Evolutionary conservation across 148 eudicot species (phyloP).

Genomic region (Rhododendron simsii): DNA sequence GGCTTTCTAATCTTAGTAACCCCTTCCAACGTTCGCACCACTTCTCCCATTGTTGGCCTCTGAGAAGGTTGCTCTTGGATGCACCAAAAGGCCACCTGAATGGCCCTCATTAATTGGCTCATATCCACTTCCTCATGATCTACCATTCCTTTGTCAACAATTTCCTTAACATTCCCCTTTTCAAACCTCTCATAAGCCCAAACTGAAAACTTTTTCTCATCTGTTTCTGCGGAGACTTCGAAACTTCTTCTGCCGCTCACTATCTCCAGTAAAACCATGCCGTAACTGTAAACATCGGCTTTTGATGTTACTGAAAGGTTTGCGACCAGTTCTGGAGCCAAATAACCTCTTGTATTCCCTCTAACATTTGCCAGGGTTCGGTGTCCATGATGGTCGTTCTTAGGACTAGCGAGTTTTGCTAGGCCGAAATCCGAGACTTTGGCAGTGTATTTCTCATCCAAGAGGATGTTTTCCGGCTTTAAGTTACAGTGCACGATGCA

Average conservation of each 20-base stretch:
- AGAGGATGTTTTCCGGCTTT: slow-evolving; percentile 79
- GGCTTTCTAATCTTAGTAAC: slow-evolving; percentile 54
- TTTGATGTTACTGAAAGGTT: slow-evolving; percentile 66
- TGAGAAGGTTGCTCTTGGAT: slow-evolving; percentile 75
- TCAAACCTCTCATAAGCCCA: slow-evolving; percentile 83
- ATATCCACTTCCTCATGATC: slow-evolving; percentile 30
- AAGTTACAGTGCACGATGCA: slow-evolving; percentile 35
- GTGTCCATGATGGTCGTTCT: slow-evolving; percentile 39
- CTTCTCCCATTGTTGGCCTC: background rate
- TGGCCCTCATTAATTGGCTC: slow-evolving; percentile 56
- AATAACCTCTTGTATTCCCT: slow-evolving; percentile 63
- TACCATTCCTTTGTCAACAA: slow-evolving; percentile 45
- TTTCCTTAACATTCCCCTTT: slow-evolving; percentile 45
- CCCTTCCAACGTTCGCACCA: slow-evolving; percentile 34
- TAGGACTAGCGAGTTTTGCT: slow-evolving; percentile 54
- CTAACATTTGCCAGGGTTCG: slow-evolving; percentile 56
- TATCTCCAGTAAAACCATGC: too few species aligned
- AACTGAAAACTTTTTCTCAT: slow-evolving; percentile 46
- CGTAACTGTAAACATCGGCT: background rate
- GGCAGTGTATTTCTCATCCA: slow-evolving; percentile 61
- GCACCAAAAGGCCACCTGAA: slow-evolving; percentile 81
- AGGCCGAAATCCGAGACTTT: slow-evolving; percentile 87
- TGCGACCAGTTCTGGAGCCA: slow-evolving; percentile 84
- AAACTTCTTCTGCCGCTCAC: slow-evolving; percentile 40
- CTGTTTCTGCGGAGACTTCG: slow-evolving; percentile 51